These are phyloP conservation scores for Scheffersomyces illinoinensis DNA, from an alignment of 1,139 yeast species.

Conservation along the genomic window DNA sequence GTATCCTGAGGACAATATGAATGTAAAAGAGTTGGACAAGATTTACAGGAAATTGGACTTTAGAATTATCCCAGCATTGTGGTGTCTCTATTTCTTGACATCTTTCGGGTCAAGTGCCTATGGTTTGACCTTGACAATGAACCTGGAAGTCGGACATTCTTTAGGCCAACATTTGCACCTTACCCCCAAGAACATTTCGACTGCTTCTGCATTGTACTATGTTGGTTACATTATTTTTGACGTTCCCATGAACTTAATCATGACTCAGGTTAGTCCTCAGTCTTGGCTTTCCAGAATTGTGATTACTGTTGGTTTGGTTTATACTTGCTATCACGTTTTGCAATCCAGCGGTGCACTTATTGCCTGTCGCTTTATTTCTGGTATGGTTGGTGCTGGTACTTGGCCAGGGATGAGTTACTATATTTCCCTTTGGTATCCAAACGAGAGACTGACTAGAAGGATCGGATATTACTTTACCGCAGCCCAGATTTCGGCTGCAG, in stretches of 20 bases:
- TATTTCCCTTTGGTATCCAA: conserved; percentile 83
- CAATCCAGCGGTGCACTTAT: conserved; percentile 57
- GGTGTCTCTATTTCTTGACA: conserved; percentile 77
- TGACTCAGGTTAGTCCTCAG: conserved; percentile 85
- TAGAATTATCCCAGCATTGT: conserved; percentile 79
- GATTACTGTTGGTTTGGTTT: conserved; percentile 73
- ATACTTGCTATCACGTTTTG: conserved; percentile 69
- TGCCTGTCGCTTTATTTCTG: conserved; percentile 73
- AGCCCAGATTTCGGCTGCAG: conserved; percentile 85
- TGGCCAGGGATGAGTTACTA: conserved; percentile 95
- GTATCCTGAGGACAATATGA: conserved; percentile 2
- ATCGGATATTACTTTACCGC: conserved; percentile 91
- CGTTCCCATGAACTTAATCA: conserved; percentile 81
- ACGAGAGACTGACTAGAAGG: conserved; percentile 71
- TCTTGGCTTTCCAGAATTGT: conserved; percentile 83
- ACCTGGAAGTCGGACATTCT: conserved; percentile 62
- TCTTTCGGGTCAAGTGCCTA: conserved; percentile 79
- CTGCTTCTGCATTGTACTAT: conserved; percentile 79
- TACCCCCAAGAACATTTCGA: conserved; percentile 58
- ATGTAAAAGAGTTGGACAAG: conserved; percentile 45
- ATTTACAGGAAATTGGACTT: conserved; percentile 67
- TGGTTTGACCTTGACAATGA: conserved; percentile 84
- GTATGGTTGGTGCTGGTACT: conserved; percentile 84
- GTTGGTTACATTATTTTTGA: conserved; percentile 85
- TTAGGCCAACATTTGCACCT: conserved; percentile 53